A percentile compares a stretch with the other conserved stretches of the same genome.
phyloP scores from a whole-genome alignment of 176 grass and related monocot genomes.

The Miscanthus lutarioriparius region DNA sequence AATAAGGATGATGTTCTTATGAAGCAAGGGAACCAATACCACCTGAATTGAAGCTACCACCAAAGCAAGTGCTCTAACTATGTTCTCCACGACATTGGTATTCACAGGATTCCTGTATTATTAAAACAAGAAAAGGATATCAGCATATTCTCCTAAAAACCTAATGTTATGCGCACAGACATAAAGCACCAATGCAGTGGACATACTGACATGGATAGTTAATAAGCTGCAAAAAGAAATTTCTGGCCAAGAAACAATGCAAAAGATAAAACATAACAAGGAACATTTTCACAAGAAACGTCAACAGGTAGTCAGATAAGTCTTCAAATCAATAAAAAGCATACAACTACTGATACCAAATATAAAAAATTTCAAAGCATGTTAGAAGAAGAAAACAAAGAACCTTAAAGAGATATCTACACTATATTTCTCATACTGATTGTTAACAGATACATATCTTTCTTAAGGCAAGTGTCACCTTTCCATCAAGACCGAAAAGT shows the following conservation, averaged over 20 bases:
- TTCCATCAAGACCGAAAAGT: constrained; percentile 8
- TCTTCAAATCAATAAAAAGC: constrained; percentile 1
- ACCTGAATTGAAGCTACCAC: constrained; percentile 91
- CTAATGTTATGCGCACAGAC: neutral
- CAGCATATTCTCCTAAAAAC: neutral
- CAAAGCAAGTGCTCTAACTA: constrained; percentile 88
- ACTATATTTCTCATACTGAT: constrained; percentile 6
- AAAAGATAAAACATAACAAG: constrained; percentile 10
- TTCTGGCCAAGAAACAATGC: neutral
- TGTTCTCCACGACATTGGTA: constrained; percentile 99
- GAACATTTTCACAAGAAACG: constrained; percentile 1
- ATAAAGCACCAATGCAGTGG: neutral
- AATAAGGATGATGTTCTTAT: constrained; percentile 13
- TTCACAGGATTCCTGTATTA: constrained; percentile 80
- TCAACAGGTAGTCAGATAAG: neutral
- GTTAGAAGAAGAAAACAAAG: constrained; percentile 28
- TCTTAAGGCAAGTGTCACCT: neutral
- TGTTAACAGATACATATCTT: neutral
- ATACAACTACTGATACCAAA: constrained; percentile 4
- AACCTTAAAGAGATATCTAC: neutral
- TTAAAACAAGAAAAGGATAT: constrained; percentile 12
- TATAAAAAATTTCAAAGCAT: constrained; percentile 7
- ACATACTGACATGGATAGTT: neutral
- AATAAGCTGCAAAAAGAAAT: constrained; percentile 9
- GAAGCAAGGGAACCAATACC: constrained; percentile 50